phyloP scores from a whole-genome alignment of 495 filamentous ascomycete species.

The Penicillium odoratum region DNA sequence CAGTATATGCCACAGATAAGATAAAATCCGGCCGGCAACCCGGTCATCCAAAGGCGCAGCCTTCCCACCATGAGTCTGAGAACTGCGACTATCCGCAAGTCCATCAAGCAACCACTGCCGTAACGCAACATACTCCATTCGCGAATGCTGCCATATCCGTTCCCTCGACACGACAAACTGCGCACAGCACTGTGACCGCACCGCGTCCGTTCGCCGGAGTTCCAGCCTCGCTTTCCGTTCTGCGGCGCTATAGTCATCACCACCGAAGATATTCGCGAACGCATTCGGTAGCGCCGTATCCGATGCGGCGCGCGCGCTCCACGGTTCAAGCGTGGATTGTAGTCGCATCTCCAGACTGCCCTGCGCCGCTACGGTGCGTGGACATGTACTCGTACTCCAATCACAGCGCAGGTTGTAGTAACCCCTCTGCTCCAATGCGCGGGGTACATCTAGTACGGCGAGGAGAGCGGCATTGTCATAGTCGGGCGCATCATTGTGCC shows the following conservation, averaged over 20 bases:
- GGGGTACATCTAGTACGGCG: constrained; percentile 29
- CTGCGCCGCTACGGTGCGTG: constrained; percentile 31
- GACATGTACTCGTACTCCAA: constrained; percentile 45
- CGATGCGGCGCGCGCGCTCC: constrained; percentile 40
- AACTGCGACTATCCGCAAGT: constrained; percentile 7
- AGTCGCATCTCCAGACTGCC: constrained; percentile 40
- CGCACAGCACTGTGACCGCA: constrained; percentile 48
- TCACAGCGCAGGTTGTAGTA: constrained; percentile 51
- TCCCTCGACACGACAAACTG: constrained; percentile 44
- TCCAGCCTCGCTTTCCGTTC: constrained; percentile 1
- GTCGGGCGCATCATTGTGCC: constrained; percentile 45
- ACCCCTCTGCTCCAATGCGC: constrained; percentile 33
- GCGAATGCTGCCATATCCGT: constrained; percentile 36
- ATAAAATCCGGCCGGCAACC: constrained; percentile 40
- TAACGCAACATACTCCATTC: constrained; percentile 41
- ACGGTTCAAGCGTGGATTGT: constrained; percentile 36
- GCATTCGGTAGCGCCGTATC: constrained; percentile 36
- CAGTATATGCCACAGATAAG: constrained; percentile 47
- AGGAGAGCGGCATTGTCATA: constrained; percentile 45
- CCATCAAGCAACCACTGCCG: constrained; percentile 47
- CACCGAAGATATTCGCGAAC: constrained; percentile 36
- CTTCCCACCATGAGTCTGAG: constrained; percentile 8
- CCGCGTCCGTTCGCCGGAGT: constrained; percentile 32
- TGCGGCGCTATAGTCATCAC: constrained; percentile 7
- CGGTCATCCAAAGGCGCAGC: constrained; percentile 39